Evolutionary conservation across 306 rosid species (phyloP), one percentile per base, ranked within the genome.

Genomic region (Rubus parviflorus): DNA sequence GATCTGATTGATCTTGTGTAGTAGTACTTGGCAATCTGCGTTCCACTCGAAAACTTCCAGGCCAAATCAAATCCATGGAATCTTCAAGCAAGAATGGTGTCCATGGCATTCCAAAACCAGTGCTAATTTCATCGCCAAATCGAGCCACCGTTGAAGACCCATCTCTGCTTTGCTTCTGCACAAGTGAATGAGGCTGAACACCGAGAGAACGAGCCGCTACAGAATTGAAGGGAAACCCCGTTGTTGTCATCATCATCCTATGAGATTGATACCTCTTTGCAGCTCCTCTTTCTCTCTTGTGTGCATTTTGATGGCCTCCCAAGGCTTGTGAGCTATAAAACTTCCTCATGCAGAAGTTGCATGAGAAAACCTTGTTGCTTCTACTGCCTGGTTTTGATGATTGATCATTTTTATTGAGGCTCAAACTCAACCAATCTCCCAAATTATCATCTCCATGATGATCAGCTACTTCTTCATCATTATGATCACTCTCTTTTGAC

Each of bases 221-320:
- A 47, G 64, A 68, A 54, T 78, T 78, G 76, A 76, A 81, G 30
- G 87, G 83, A 75, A 58, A 76, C n/a, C 84, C 83, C 68, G 73
- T 79, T 54, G 90, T 25, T 52, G 77, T 46, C 68, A 75, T 80
- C 88, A 78, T 83, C 84, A 78, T 75, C 63, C 76, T 85, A 43
- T 83, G 86, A 77, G 92, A 83, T 56, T 85, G 83, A 75, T 72
- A 77, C 51, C 88, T 85, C 66, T 86, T 89, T 16, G 90, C 90
- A 15, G 88, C 90, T 80, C 89, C 91, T 83, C 96, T 85, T 73
- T 91, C 96, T 68, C 90, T 89, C 71, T 89, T 89, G 83, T 91
- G 93, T 67, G 96, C 96, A 79, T 91, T 91, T 73, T 91, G 96
- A 85, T 91, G 96, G 69, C 96, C 96, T 30, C 96, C 93, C 45